phyloP scores from a whole-genome alignment of 495 filamentous ascomycete species.

The Saxispiralis lemnorum region DNA sequence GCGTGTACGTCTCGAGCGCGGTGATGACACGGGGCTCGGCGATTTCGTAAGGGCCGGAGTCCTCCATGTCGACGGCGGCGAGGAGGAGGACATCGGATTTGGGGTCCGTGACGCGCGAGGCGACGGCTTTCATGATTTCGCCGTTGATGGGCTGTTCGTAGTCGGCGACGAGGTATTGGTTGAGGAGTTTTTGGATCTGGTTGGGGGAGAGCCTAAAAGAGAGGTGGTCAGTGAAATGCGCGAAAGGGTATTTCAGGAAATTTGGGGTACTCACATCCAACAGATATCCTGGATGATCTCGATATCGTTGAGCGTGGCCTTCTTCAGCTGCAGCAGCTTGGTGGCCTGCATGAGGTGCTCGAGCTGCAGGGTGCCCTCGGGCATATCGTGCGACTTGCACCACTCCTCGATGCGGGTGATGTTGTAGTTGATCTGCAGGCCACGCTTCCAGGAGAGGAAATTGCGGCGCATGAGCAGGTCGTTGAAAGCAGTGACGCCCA shows the following conservation, averaged over 20 bases:
- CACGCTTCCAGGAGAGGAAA: constrained; percentile 98
- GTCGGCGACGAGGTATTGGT: constrained; percentile 96
- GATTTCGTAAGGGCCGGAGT: constrained; percentile 98
- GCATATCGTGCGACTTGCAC: constrained; percentile 99
- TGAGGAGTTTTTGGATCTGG: constrained; percentile 96
- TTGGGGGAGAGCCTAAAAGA: constrained; percentile 77
- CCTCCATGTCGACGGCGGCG: constrained; percentile 93
- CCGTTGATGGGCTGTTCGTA: constrained; percentile 99
- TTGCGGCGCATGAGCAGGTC: constrained; percentile 94
- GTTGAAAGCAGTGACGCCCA: constrained; percentile 97
- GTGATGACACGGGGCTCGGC: constrained; percentile 91
- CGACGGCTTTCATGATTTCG: constrained; percentile 99
- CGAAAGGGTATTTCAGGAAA: neutral
- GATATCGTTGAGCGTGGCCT: constrained; percentile 96
- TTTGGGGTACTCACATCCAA: constrained; percentile 65
- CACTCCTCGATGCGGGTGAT: constrained; percentile 99
- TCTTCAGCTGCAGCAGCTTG: constrained; percentile 96
- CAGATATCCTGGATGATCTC: constrained; percentile 99
- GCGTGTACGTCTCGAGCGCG: constrained; percentile 92
- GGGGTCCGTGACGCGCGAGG: constrained; percentile 76
- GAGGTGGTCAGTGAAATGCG: neutral
- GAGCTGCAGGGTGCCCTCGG: constrained; percentile 88
- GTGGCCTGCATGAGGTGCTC: constrained; percentile 99
- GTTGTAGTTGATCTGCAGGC: constrained; percentile 99
- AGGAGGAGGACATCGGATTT: constrained; percentile 93